Base-by-base conservation (phyloP, 768 basidiomycete species). In the Chalciporus piperatus region DNA sequence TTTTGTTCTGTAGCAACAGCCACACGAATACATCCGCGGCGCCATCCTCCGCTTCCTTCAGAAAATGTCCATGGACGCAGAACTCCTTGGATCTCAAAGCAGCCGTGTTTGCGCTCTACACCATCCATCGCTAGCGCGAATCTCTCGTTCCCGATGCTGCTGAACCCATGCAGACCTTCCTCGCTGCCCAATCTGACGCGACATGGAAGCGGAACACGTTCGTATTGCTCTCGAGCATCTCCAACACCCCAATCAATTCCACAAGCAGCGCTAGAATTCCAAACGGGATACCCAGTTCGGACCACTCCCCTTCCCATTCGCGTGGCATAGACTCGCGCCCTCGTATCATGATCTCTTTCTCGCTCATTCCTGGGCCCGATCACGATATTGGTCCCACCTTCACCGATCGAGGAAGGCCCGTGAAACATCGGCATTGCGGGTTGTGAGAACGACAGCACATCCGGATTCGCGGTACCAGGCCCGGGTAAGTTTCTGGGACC, bases 21-120 rank as follows among this genome's bases (percentile, higher is more conserved):
- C 96, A 9, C 98, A 99, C 63, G 97, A 99, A 76, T 99, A 98
- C 70, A 97, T 99, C 62, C 90, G 97, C 32, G 97, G 97, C 41
- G 92, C 94, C n/a, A 95, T 92, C 11, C 82, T 98, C 30, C 88
- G 97, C 22, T 96, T 95, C 74, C 80, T 98, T 12, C 92, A 96
- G 73, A 99, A 99, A 76, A 88, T 99, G 47, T 79, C 88, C 16
- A 88, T 89, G 69, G 97, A 98, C 59, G 76, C 83, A 4, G 97
- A 99, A 68, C 82, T 98, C 12, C 82, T 98, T 22, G 97, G 98
- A 74, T 96, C 97, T 22, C 83, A 98, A 98, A 76, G 96, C 98
- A 65, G 97, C 96, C 23, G 94, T 98, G 32, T 97, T 99, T 68
- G 92, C 97, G 25, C 78, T 97, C 39, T 95, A 89, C 70, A 84